A percentile compares a stretch with the other conserved stretches of the same genome.
These are phyloP conservation scores for Aspergillus sp. DNA, from an alignment of 2,329 filamentous ascomycete species.

Conservation along the genomic window DNA sequence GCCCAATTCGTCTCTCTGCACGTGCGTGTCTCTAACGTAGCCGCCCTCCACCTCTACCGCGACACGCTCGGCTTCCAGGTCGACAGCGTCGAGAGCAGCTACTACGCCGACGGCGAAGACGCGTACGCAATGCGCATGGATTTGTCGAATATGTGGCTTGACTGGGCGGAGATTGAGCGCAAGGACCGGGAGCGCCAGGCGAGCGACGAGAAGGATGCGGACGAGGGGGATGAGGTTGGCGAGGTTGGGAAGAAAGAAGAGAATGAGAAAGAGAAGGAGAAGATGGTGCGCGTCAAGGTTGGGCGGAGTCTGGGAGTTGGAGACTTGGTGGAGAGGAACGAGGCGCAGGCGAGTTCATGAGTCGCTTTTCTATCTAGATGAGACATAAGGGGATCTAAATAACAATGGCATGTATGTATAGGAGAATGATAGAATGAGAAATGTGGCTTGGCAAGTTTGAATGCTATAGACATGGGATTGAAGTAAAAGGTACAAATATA, in stretches of 20 bases:
- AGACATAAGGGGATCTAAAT: not conserved
- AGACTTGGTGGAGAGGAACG: constrained; percentile 56
- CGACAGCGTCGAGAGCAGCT: constrained; percentile 64
- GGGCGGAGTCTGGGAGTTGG: constrained; percentile 79
- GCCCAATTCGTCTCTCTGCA: constrained; percentile 94
- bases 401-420: not conserved
- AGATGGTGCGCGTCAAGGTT: constrained; percentile 83
- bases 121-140: constrained; percentile 94
- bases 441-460: not conserved
- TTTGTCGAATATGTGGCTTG: constrained; percentile 58
- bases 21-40: constrained; percentile 90
- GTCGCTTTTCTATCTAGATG: not conserved
- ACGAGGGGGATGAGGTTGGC: constrained; percentile 74
- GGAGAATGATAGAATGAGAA: not conserved
- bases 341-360: constrained; percentile 31
- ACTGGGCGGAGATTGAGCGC: constrained; percentile 53
- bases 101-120: constrained; percentile 95
- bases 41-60: constrained; percentile 88
- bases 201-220: constrained; percentile 42
- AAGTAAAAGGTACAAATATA: not conserved
- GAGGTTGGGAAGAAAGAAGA: constrained; percentile 60
- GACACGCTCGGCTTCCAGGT: constrained; percentile 88
- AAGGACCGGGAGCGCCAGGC: constrained; percentile 40
- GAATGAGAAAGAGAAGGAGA: constrained; percentile 52
- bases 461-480: not conserved